Base-by-base conservation (phyloP, 306 rosid species). In the Potentilla sterilis region DNA sequence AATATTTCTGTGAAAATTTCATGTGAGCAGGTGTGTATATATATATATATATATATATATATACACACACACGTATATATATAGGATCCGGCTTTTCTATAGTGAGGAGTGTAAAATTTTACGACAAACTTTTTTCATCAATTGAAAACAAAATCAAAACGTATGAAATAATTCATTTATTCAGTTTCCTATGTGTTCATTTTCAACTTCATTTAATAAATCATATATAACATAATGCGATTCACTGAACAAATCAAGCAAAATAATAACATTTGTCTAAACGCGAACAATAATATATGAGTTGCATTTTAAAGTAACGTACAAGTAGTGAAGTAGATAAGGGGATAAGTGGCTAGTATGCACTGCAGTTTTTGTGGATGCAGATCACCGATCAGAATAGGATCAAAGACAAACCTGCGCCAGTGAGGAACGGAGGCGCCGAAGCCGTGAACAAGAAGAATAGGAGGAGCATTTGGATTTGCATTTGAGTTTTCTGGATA, bases 401-500 rank as follows among this genome's bases (percentile, higher is more conserved):
- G 65, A 21, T 14, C 67, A 37, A 55, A 47, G 51, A 63, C 44
- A 18, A 66, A 91, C 98, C 97, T 87, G 77, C 98, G 97, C 98
- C 98, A 90, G 76, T 94, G 98, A 77, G 88, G 88, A 83, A 94
- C 81, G 59, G 98, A 94, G 52, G 98, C 98, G 79, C 98, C 98
- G 44, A 94, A 94, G 58, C 98, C 98, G 82, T 91, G 98, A 62
- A 94, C 92, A 75, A 94, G 93, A 77, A 94, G 93, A 35, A 91
- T 7, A 80, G 96, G 80, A 79, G 94, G 88, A 77, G 88, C 85
- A 13, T 71, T 75, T 37, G 75, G 54, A 55, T 71, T 82, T 55
- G 82, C 67, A 62, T 21, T 11, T n/a, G 61, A 14, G 7, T 5
- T 10, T 14, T 77, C 42, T 21, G 41, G 82, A 79, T 18, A 72